Evolutionary conservation across 371 early-diverging fungal genomes (phyloP).

Genomic region (Haplosporangium sp.): DNA sequence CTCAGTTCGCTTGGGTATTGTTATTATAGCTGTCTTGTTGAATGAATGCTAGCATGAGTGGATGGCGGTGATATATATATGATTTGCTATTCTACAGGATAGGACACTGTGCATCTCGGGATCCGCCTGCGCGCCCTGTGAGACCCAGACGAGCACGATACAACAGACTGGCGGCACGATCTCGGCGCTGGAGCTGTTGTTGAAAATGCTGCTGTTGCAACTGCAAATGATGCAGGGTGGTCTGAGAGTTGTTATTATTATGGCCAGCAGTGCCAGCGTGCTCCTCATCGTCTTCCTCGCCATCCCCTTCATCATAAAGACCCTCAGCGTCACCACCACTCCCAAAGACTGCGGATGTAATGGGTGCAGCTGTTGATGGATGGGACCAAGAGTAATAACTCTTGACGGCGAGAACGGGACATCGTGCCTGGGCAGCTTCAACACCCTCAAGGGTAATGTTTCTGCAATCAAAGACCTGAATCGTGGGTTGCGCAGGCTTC

Average conservation of each 20-base stretch:
- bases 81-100: constrained; percentile 15
- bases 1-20: too few relatives aligned
- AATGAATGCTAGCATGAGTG: too few relatives aligned
- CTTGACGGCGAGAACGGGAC: constrained; percentile 29
- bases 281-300: constrained; percentile 26
- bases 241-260: constrained; percentile 16
- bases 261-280: neutral
- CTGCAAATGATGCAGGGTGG: constrained; percentile 42
- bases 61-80: too few relatives aligned
- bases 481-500: constrained; percentile 20
- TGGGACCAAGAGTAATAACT: constrained; percentile 53
- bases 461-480: constrained; percentile 54
- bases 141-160: constrained; percentile 35
- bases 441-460: constrained; percentile 51
- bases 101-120: constrained; percentile 16
- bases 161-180: constrained; percentile 15
- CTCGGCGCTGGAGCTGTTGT: constrained; percentile 19
- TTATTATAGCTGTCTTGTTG: too few relatives aligned
- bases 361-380: constrained; percentile 32
- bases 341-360: constrained; percentile 19
- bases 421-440: constrained; percentile 32
- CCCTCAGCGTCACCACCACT: constrained; percentile 12
- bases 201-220: constrained; percentile 42
- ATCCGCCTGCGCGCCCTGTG: constrained; percentile 9
- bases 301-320: constrained; percentile 22